phyloP scores from a whole-genome alignment of 2,329 filamentous ascomycete species.

The Paramyrothecium sp. region DNA sequence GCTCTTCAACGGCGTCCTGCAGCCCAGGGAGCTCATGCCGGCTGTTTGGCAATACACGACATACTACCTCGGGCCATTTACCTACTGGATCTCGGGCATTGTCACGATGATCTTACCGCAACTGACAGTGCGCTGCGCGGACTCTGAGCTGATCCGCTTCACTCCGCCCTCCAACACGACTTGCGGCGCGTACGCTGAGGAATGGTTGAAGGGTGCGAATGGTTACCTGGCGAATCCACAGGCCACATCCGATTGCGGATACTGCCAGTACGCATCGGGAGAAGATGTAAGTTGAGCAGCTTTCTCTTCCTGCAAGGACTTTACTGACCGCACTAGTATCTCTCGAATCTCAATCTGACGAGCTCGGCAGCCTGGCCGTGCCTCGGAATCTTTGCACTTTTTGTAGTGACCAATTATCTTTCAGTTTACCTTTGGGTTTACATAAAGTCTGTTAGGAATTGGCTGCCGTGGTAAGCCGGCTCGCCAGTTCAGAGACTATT shows the following conservation, averaged over 20 bases:
- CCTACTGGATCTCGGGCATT: slow-evolving; percentile 52
- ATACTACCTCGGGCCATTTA: slow-evolving; percentile 3
- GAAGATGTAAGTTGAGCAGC: slow-evolving; percentile 4
- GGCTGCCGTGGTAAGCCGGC: slow-evolving; percentile 7
- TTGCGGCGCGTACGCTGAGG: slow-evolving; percentile 1
- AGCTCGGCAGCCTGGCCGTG: slow-evolving; percentile 2
- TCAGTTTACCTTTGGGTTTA: slow-evolving; percentile 7
- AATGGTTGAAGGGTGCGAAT: not conserved
- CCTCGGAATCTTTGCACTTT: slow-evolving; percentile 3
- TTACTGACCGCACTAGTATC: not conserved
- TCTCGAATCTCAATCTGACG: not conserved
- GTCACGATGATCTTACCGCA: slow-evolving; percentile 60
- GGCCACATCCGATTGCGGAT: slow-evolving; percentile 4
- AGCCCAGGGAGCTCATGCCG: slow-evolving; percentile 38
- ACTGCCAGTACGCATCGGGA: slow-evolving; percentile 7
- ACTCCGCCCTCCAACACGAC: not conserved
- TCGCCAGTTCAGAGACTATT: not conserved
- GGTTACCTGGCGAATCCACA: slow-evolving; percentile 10
- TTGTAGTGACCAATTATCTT: slow-evolving; percentile 4
- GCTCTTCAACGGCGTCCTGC: slow-evolving; percentile 62
- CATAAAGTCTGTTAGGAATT: slow-evolving; percentile 8
- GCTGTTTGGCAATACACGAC: slow-evolving; percentile 55
- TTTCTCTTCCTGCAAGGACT: too few relatives aligned
- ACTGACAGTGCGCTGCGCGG: slow-evolving; percentile 43
- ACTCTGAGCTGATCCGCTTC: slow-evolving; percentile 6